A percentile compares a stretch with the other conserved stretches of the same genome.
These are phyloP conservation scores for Dictyostelium intermedium DNA, from an alignment of 78 protist genomes.

Conservation along the genomic window DNA sequence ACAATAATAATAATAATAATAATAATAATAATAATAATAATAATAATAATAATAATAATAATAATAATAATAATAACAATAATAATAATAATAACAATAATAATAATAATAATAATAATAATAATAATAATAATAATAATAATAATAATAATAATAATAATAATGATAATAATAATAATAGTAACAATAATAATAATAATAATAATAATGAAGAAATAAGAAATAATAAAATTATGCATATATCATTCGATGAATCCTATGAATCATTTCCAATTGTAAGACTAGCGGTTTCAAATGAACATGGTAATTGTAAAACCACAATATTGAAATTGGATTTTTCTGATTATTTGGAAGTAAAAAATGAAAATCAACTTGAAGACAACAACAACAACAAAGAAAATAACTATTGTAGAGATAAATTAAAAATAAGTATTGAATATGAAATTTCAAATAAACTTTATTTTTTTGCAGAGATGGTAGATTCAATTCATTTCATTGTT, in stretches of 20 bases:
- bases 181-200: no score
- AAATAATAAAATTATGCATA: constrained; percentile 53
- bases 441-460: background rate
- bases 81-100: no score
- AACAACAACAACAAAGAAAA: background rate
- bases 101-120: no score
- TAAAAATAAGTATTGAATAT: background rate
- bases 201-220: background rate
- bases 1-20: no score
- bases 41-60: no score
- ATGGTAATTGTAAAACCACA: constrained; percentile 38
- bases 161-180: no score
- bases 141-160: no score
- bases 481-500: background rate
- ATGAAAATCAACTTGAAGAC: background rate
- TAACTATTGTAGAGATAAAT: no score
- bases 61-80: no score
- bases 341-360: background rate
- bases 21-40: no score
- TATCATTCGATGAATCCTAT: constrained; percentile 19
- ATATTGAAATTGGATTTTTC: constrained; percentile 9
- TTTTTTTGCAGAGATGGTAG: constrained; percentile 49
- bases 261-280: background rate
- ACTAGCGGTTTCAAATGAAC: constrained; percentile 46
- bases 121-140: no score